Percentiles rank a stretch among this genome's conserved stretches.
Evolutionary conservation across 371 early-diverging fungal species (phyloP).

Genomic region (Parasitella parasitica): DNA sequence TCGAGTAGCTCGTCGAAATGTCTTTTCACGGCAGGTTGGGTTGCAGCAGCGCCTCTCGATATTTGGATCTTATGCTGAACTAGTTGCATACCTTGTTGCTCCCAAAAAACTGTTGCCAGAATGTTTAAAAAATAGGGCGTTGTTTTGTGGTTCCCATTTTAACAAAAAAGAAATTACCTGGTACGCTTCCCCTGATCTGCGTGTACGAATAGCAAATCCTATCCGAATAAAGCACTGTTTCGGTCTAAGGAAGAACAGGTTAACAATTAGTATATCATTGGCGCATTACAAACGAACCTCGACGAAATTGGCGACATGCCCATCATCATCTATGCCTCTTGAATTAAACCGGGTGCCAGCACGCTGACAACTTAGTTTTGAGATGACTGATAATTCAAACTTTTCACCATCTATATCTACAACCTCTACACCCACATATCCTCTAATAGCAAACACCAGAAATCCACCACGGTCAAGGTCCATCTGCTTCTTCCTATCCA

Average conservation of each 20-base stretch:
- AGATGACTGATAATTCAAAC: constrained; percentile 75
- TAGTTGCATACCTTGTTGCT: constrained; percentile 86
- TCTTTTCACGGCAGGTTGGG: constrained; percentile 74
- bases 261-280: too few relatives aligned
- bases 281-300: constrained; percentile 67
- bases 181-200: constrained; percentile 93
- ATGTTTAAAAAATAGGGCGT: not conserved
- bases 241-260: constrained; percentile 50
- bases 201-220: constrained; percentile 67
- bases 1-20: constrained; percentile 80
- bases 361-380: constrained; percentile 90
- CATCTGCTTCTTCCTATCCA: constrained; percentile 61
- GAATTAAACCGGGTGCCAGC: constrained; percentile 96
- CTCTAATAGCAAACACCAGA: constrained; percentile 71
- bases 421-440: constrained; percentile 61
- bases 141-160: too few relatives aligned
- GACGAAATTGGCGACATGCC: constrained; percentile 97
- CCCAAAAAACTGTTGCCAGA: constrained; percentile 81
- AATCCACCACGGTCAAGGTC: constrained; percentile 72
- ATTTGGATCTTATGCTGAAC: constrained; percentile 81
- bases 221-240: constrained; percentile 67
- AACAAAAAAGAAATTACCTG: constrained; percentile 58
- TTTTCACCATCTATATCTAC: constrained; percentile 41
- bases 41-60: constrained; percentile 65
- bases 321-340: constrained; percentile 96